A percentile compares a stretch with the other conserved stretches of the same genome.
phyloP scores from a whole-genome alignment of 345 rosid genomes.

The Eucalyptus fibrosa region DNA sequence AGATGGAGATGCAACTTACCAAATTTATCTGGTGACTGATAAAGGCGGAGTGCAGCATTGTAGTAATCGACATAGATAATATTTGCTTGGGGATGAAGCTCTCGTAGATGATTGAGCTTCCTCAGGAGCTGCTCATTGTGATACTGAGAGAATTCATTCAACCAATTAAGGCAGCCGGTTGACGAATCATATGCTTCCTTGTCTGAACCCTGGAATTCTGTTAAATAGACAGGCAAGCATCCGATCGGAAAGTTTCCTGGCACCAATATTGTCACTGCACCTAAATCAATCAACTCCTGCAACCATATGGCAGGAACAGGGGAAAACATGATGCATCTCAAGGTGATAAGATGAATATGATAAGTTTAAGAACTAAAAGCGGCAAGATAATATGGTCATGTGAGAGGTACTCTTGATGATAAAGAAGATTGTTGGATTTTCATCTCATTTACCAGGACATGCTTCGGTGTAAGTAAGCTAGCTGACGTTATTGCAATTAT shows the following conservation, averaged over 20 bases:
- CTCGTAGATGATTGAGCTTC: neutral
- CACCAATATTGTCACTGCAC: constrained; percentile 26
- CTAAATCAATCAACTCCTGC: constrained; percentile 33
- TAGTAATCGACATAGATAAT: constrained; percentile 25
- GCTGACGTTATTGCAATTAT: neutral
- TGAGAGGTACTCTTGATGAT: neutral
- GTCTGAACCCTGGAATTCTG: constrained; percentile 2
- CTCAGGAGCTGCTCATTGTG: constrained; percentile 20
- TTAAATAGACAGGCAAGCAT: constrained; percentile 10
- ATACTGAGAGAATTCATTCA: constrained; percentile 16
- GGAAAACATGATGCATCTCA: neutral
- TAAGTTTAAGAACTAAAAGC: neutral
- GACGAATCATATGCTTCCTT: constrained; percentile 10
- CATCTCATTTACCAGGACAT: neutral
- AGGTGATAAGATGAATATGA: neutral
- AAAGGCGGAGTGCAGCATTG: constrained; percentile 7
- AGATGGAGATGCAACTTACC: constrained; percentile 5
- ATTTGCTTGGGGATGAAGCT: constrained; percentile 11
- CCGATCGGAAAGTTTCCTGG: constrained; percentile 36
- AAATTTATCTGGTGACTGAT: constrained; percentile 10
- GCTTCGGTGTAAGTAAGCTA: neutral
- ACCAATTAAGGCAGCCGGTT: constrained; percentile 29
- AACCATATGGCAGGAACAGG: neutral
- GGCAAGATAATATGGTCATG: neutral
- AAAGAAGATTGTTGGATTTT: neutral